Base-by-base conservation (phyloP, 2,329 filamentous ascomycete species). In the Beauveria pseudobassiana region DNA sequence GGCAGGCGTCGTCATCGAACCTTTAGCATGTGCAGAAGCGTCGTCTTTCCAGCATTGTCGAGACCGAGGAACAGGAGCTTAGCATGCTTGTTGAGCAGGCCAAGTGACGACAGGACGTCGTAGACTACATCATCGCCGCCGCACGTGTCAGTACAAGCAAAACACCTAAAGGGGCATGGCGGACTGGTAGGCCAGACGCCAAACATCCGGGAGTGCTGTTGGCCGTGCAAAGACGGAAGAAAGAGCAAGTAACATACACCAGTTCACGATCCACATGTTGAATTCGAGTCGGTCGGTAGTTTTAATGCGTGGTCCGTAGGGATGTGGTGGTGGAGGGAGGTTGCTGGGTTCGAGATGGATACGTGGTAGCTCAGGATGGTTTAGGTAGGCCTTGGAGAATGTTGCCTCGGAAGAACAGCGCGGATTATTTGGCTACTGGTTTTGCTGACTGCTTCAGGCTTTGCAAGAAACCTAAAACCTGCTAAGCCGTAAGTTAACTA, bases 31-130 rank as follows among this genome's bases (percentile, higher is more conserved):
- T 96, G 92, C 73, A 96, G 80, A 69, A 96, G 81, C 50, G 92
- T 96, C 59, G 92, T 96, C 83, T 96, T 96, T 78, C 92, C 92
- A 57, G 92, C 92, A 80, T 96, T 96, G 76, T 96, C 92, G 65
- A 96, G 87, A 69, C 92, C 92, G 66, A 96, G 86, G 80, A 96
- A 96, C 63, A 96, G 85, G 63, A 96, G 85, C 85, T 96, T 96
- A 72, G 91, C 92, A 77, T 96, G 91, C 84, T 96, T 96, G 86
- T 96, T 96, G 68, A 93, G 82, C 72, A 96, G 83, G 70, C 92
- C 92, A 66, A 96, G 84, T 67, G 87, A 90, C 71, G 92, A 90
- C 71, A 96, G 86, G 70, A 96, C 81, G 80, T 96, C 91, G 84
- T 91, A 96, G 79, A 96, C 91, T 75, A 71, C 63, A 48, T 38